Percentiles rank a stretch among this genome's conserved stretches.
Conservation (phyloP, 2,329 filamentous ascomycete genomes). For the Tolypocladium inflatum region DNA sequence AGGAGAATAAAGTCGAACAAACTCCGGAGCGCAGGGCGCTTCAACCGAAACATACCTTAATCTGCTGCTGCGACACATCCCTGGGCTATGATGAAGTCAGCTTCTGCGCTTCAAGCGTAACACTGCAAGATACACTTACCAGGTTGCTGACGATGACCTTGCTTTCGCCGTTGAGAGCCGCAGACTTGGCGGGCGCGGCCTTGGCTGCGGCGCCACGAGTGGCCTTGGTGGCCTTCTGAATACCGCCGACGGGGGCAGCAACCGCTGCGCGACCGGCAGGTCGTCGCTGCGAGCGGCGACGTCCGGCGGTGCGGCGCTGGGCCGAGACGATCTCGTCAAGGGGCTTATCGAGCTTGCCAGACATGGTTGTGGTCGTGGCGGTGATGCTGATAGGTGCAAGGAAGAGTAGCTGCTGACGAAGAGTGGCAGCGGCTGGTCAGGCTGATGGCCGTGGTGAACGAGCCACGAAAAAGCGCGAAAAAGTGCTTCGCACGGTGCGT, state of each 20-base stretch:
- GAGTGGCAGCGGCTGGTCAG: neutral
- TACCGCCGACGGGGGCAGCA: conserved; percentile 69
- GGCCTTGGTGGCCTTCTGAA: conserved; percentile 66
- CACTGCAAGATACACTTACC: conserved; percentile 48
- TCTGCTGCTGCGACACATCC: conserved; percentile 93
- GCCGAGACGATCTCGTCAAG: conserved; percentile 94
- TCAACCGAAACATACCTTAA: conserved; percentile 99
- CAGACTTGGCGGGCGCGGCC: conserved; percentile 54
- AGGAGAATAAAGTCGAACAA: conserved; percentile 51
- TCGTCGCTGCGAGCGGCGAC: conserved; percentile 41
- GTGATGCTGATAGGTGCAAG: conserved; percentile 11
- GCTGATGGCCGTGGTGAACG: neutral
- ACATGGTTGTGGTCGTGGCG: conserved; percentile 50
- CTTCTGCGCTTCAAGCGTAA: neutral
- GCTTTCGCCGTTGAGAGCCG: conserved; percentile 60
- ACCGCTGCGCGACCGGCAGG: conserved; percentile 42
- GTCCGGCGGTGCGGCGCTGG: conserved; percentile 49
- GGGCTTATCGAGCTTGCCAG: conserved; percentile 91
- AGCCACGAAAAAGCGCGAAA: neutral
- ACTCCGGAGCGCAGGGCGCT: conserved; percentile 59
- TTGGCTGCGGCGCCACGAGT: conserved; percentile 50
- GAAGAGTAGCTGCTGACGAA: neutral
- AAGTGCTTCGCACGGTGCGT: neutral
- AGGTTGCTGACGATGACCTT: conserved; percentile 99
- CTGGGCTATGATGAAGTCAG: conserved; percentile 55